Evolutionary conservation across 345 rosid genomes (phyloP).

Genomic region (Jatropha curcas): DNA sequence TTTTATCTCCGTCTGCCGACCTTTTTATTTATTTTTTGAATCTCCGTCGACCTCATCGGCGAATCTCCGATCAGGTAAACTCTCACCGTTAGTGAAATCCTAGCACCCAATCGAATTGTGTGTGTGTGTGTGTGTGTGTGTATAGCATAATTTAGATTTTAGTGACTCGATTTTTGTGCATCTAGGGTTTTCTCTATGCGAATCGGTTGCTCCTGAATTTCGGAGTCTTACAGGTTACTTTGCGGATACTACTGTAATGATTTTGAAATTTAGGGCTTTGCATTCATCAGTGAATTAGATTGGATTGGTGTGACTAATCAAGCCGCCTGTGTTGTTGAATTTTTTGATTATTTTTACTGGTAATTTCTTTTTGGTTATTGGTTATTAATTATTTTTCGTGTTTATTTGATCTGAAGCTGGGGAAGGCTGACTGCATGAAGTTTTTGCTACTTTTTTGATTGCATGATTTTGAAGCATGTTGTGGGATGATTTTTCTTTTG

Average conservation of each 20-base stretch:
- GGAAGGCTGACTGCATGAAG: no score
- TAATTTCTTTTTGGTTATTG: no score
- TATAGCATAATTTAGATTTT: neutral
- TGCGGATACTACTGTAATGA: neutral
- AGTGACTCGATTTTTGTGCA: neutral
- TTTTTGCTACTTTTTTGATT: neutral
- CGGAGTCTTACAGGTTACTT: neutral
- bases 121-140: no score
- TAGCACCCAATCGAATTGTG: neutral
- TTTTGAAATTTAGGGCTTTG: neutral
- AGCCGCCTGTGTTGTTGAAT: neutral
- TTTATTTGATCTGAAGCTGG: neutral
- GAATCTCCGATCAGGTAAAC: slow-evolving; percentile 9
- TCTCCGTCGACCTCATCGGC: neutral
- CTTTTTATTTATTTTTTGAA: neutral
- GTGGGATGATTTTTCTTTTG: no score
- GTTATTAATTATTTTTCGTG: neutral
- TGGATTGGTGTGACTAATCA: neutral
- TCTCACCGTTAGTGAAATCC: neutral
- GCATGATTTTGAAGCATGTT: no score
- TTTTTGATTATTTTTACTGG: no score
- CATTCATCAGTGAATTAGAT: neutral
- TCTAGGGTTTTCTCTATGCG: neutral
- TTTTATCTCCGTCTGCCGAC: neutral
- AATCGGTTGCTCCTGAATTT: neutral